Evolutionary conservation across 1,284 basidiomycete genomes (phyloP), one percentile per base, ranked within the genome.

Genomic region (Mycosarcoma mackinlayi): DNA sequence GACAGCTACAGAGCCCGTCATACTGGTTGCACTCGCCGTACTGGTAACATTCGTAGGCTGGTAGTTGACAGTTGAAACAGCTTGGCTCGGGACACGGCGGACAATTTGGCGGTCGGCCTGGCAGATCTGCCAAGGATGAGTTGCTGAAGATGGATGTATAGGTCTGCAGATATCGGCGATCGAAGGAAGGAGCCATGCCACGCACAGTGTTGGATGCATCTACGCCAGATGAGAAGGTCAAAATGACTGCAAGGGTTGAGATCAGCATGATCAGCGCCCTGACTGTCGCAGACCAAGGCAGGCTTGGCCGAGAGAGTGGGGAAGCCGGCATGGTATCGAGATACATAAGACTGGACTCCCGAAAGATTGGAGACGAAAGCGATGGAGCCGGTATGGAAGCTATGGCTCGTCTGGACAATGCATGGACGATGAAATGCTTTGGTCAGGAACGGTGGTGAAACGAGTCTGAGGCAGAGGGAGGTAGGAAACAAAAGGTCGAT

Each of bases 1-100:
- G 92, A 82, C 93, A 96, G 79, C 90, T 88, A 83, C 93, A 96
- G 78, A 93, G 91, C 0, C 93, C 93, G 80, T 94, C 90, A 81
- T 90, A 94, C 44, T 88, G 86, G 82, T 92, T 90, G 83, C 93
- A 96, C 54, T 89, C 86, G 30, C 92, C 93, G 71, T 89, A 93
- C 47, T 78, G 73, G 21, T 70, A 73, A 57, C 76, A 78, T 19
- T 53, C 61, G 57, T 73, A 72, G 7, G 73, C 68, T 10, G 76
- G 76, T 9, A 78, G 72, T 34, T 69, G 70, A 37, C 76, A 78
- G 50, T 76, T 77, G 76, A 77, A 77, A 64, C 76, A 76, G 25
- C 55, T 42, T 3, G 74, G 74, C 49, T 67, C 68, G 6, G 72
- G 72, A 33, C 72, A 76, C 1, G 70, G 71, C 8, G 74, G 74